Evolutionary conservation across 306 rosid genomes (phyloP), one percentile per base, ranked within the genome.

Genomic region (Hippophae gyantsensis): DNA sequence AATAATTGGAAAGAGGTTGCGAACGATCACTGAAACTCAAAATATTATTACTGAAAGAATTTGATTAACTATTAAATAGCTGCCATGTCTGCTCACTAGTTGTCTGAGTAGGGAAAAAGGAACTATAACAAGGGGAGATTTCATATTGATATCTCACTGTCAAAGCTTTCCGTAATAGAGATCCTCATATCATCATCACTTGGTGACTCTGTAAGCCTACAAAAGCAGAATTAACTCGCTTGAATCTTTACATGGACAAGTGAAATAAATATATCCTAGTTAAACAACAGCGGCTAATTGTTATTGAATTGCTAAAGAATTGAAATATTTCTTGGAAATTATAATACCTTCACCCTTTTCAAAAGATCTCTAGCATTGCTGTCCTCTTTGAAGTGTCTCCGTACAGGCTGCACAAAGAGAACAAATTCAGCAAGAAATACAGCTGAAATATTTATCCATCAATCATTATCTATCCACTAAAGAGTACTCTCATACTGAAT

Each of bases 381-480:
- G 66, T 89, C 95, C 40, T 54, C 81, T 71, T 40, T 89, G 62
- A 89, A 89, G 71, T 89, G 90, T 43, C 71, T 78, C 59, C 96
- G 76, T 32, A 85, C 90, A 41, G 96, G 96, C 94, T 89, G 82
- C 78, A 77, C 13, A 48, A 62, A 59, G 47, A 13, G 70, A 60
- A 50, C 48, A 40, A 58, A 38, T 13, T 5, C 10, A 43, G 38
- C 9, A 42, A 9, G 7, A 58, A 12, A 12, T 42, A 32, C 38
- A 32, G 5, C 38, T 32, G 38, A 32, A 32, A 32, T 32, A 32
- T 32, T 32, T 32, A 32, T 32, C 38, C 38, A 32, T 32, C 38
- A 0, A 32, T 32, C 38, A 32, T 32, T 32, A 2, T 4, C 38
- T 32, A 32, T 32, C 38, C 38, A 32, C 38, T 32, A 32, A 32